Conservation (phyloP, 768 basidiomycete species). For the Steccherinum ochraceum region DNA sequence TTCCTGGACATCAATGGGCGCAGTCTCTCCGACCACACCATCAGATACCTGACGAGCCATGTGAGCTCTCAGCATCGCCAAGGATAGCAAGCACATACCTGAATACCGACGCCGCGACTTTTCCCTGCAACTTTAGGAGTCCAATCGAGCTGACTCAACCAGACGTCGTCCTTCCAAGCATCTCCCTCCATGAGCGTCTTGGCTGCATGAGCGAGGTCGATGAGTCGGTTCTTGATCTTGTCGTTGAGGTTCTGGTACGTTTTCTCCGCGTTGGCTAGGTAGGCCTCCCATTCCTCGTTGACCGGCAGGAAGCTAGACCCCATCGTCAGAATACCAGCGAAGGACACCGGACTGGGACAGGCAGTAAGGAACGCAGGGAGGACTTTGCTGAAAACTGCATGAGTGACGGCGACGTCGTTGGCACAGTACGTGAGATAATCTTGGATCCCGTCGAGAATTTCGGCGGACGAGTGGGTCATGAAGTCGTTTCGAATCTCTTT, state of each 20-base stretch:
- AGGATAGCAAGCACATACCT: too few relatives aligned
- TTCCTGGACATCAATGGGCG: neutral
- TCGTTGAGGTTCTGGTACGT: constrained; percentile 67
- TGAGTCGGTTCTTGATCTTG: constrained; percentile 53
- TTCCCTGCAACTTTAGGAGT: constrained; percentile 75
- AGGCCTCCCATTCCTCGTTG: constrained; percentile 83
- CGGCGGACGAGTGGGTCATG: constrained; percentile 58
- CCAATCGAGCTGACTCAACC: constrained; percentile 94
- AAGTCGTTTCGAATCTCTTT: constrained; percentile 77
- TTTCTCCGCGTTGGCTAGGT: constrained; percentile 70
- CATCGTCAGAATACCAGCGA: constrained; percentile 89
- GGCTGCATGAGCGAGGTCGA: constrained; percentile 59
- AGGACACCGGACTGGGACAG: constrained; percentile 91
- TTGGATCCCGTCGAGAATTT: constrained; percentile 57
- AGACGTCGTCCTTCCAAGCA: constrained; percentile 67
- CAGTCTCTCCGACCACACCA: neutral
- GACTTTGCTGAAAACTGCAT: constrained; percentile 68
- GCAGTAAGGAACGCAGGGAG: constrained; percentile 75
- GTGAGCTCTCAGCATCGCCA: too few relatives aligned
- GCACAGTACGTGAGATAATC: constrained; percentile 84
- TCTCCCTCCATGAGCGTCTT: constrained; percentile 41
- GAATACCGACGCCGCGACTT: constrained; percentile 42
- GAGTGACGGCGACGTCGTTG: constrained; percentile 78
- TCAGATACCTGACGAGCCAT: neutral
- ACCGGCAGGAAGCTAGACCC: constrained; percentile 88